These are phyloP conservation scores for Rubia balearica DNA, from an alignment of 305 asterid species.

Conservation along the genomic window DNA sequence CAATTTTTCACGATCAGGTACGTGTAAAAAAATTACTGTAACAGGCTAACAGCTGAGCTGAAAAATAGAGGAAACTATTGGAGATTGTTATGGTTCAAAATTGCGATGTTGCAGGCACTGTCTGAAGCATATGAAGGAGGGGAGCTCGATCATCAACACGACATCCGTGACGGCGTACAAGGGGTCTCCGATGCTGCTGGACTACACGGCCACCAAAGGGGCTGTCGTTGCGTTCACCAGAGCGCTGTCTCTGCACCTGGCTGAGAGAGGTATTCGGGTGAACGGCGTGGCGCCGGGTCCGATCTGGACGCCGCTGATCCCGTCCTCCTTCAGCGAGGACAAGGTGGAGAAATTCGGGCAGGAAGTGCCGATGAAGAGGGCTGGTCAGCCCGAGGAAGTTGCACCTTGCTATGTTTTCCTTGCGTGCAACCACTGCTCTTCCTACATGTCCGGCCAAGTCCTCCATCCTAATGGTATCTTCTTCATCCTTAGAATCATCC, in stretches of 20 bases:
- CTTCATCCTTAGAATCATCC: not conserved
- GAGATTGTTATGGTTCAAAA: too few species aligned
- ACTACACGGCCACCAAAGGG: constrained; percentile 70
- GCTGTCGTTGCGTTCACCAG: constrained; percentile 75
- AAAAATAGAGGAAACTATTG: too few species aligned
- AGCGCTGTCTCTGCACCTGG: constrained; percentile 60
- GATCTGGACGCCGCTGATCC: constrained; percentile 76
- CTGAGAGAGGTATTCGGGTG: constrained; percentile 52
- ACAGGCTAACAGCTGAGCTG: too few species aligned
- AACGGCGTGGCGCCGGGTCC: constrained; percentile 91
- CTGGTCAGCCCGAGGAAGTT: constrained; percentile 74
- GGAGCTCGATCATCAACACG: constrained; percentile 66
- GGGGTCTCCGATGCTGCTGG: constrained; percentile 52
- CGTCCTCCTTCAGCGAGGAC: constrained; percentile 56
- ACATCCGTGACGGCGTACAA: constrained; percentile 66
- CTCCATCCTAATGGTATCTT: constrained; percentile 60
- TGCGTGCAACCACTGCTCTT: constrained; percentile 59
- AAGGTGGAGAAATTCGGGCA: constrained; percentile 42
- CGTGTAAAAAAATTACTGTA: too few species aligned
- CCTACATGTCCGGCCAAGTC: constrained; percentile 66
- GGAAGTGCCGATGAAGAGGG: constrained; percentile 75
- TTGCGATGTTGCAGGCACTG: constrained; percentile 40
- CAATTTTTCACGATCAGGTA: constrained; percentile 55
- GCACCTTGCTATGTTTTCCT: constrained; percentile 72
- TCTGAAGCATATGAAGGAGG: constrained; percentile 72